Evolutionary conservation across 345 rosid species (phyloP).

Genomic region (Fremontodendron californicum): DNA sequence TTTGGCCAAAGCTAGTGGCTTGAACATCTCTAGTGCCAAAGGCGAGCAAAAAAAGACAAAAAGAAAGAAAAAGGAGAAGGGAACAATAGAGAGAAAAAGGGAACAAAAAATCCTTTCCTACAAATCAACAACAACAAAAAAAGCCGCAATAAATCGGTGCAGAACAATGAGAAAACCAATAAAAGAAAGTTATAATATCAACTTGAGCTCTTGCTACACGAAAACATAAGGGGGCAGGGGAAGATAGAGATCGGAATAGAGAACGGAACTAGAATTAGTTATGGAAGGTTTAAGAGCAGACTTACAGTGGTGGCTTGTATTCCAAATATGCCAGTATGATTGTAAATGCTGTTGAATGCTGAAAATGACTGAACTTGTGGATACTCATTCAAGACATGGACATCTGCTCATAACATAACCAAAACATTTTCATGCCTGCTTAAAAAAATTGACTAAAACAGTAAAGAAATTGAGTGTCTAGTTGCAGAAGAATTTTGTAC

Average conservation of each 20-base stretch:
- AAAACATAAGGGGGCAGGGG: background rate
- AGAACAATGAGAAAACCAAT: background rate
- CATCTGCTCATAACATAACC: slow-evolving; percentile 50
- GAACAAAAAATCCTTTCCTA: background rate
- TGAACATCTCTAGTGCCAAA: background rate
- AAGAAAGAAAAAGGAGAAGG: background rate
- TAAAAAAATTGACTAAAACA: background rate
- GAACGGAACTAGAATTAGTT: slow-evolving; percentile 7
- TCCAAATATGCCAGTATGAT: slow-evolving; percentile 71
- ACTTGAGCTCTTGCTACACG: background rate
- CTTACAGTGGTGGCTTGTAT: slow-evolving; percentile 77
- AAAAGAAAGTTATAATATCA: background rate
- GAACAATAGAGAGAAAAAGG: background rate
- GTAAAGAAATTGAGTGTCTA: background rate
- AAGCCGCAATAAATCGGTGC: background rate
- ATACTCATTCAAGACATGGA: slow-evolving; percentile 62
- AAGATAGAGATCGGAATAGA: background rate
- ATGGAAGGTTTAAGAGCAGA: slow-evolving; percentile 10
- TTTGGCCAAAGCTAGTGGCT: too few species aligned
- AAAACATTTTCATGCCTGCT: background rate
- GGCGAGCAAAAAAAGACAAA: background rate
- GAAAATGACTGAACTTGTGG: slow-evolving; percentile 69
- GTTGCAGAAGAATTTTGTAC: background rate
- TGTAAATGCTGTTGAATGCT: slow-evolving; percentile 84
- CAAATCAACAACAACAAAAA: background rate